A percentile compares a stretch with the other conserved stretches of the same genome.
Conservation (phyloP, 164 flowering plant species). For the Litsea cubeba region DNA sequence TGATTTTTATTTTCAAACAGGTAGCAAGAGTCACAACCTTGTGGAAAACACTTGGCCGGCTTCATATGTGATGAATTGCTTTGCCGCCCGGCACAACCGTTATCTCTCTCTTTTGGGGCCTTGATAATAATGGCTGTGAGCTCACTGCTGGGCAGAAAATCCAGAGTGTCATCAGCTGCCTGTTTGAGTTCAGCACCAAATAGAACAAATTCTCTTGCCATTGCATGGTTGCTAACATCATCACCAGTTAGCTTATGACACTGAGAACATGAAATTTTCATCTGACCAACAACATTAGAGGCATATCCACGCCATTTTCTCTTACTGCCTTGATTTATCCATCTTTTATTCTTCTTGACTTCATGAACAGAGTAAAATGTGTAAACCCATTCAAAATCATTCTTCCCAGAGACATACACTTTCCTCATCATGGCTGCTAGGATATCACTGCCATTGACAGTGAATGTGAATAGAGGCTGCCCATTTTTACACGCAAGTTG, state of each 20-base stretch:
- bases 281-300: slow-evolving; percentile 58
- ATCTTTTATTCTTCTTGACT: slow-evolving; percentile 56
- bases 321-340: slow-evolving; percentile 61
- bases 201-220: slow-evolving; percentile 47
- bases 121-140: slow-evolving; percentile 71
- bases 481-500: slow-evolving; percentile 50
- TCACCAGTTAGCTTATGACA: slow-evolving; percentile 7
- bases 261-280: slow-evolving; percentile 41
- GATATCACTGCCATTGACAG: slow-evolving; percentile 37
- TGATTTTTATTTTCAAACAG: slow-evolving; percentile 13
- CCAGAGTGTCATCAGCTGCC: slow-evolving; percentile 30
- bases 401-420: slow-evolving; percentile 30
- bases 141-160: slow-evolving; percentile 37
- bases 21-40: slow-evolving; percentile 13
- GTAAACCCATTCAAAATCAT: slow-evolving; percentile 31
- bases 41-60: slow-evolving; percentile 7
- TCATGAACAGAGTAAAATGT: slow-evolving; percentile 62
- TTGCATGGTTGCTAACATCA: slow-evolving; percentile 15
- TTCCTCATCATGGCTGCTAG: slow-evolving; percentile 51
- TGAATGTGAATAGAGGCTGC: slow-evolving; percentile 57
- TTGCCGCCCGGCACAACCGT: not conserved
- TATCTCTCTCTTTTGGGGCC: slow-evolving; percentile 22
- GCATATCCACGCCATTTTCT: slow-evolving; percentile 35
- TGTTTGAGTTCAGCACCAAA: slow-evolving; percentile 35
- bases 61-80: slow-evolving; percentile 9